Base-by-base conservation (phyloP, 148 eudicot species). In the Diospyros kaki region DNA sequence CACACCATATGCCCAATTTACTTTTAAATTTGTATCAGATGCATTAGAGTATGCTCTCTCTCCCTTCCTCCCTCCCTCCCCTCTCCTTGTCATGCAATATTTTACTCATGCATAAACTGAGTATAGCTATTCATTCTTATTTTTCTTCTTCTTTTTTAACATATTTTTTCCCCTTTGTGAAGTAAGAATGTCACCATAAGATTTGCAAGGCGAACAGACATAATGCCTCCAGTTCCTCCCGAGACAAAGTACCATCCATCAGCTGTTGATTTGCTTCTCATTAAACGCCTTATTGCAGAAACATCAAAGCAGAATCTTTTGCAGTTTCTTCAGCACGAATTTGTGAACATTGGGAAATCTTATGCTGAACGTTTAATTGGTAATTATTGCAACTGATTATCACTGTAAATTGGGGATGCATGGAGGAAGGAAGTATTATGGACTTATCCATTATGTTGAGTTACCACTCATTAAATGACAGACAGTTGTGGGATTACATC, bases 231-330 rank as follows among this genome's bases (percentile, higher is more conserved):
- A 42, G 83, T 87, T 62, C 99, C 99, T 52, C 78, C 88, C 75
- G 99, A 96, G 83, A 96, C 99, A 64, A 96, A 91, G 77, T 91
- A 89, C 74, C 99, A 96, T 87, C 98, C 99, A 52, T 96, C 99
- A 72, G 99, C 99, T 69, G 99, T 96, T 73, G 99, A 96, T 91
- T 84, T 96, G 74, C 90, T 96, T 58, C 94, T 96, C 75, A 96
- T 96, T 68, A 96, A 96, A 81, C 94, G 91, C 75, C 93, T 96
- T 65, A 96, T 91, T 81, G 85, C 91, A 4, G 99, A 96, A 84
- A 91, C 97, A 64, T 87, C 94, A 59, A 96, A 91, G 87, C 92
- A 75, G 79, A 86, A 82, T 74, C 86, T 96, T 80, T 73, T 93
- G 78, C 99, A 91, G 75, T 91, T 93, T 80, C 98, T 96, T 87